Evolutionary conservation across 1,139 yeast genomes (phyloP).

Genomic region (Kluyveromyces sp.): DNA sequence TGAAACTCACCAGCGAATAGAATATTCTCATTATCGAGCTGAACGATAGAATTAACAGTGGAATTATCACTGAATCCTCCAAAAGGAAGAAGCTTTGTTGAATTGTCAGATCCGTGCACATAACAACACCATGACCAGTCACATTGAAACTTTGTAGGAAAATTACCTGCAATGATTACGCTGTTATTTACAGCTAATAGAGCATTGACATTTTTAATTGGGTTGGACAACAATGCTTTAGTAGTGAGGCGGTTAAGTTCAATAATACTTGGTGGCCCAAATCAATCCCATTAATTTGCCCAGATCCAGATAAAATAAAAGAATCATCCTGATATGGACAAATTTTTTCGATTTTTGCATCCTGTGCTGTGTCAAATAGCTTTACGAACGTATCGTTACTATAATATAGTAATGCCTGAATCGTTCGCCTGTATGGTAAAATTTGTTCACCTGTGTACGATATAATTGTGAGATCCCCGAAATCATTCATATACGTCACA

Average conservation of each 20-base stretch:
- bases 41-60: slow-evolving; percentile 55
- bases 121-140: slow-evolving; percentile 51
- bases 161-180: slow-evolving; percentile 77
- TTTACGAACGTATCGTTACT: slow-evolving; percentile 23
- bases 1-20: slow-evolving; percentile 73
- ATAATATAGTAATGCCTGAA: slow-evolving; percentile 22
- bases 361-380: slow-evolving; percentile 14
- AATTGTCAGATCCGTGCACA: slow-evolving; percentile 47
- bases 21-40: slow-evolving; percentile 41
- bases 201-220: slow-evolving; percentile 43
- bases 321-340: slow-evolving; percentile 28
- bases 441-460: slow-evolving; percentile 45
- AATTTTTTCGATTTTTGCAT: slow-evolving; percentile 24
- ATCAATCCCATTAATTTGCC: slow-evolving; percentile 34
- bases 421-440: slow-evolving; percentile 27
- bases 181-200: slow-evolving; percentile 41
- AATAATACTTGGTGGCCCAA: slow-evolving; percentile 48
- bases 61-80: slow-evolving; percentile 67
- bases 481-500: slow-evolving; percentile 43
- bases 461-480: slow-evolving; percentile 54
- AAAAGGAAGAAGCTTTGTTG: slow-evolving; percentile 52
- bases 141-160: slow-evolving; percentile 34
- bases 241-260: slow-evolving; percentile 41
- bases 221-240: slow-evolving; percentile 33
- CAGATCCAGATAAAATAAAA: slow-evolving; percentile 37